Percentiles rank a stretch among this genome's conserved stretches.
Evolutionary conservation across 2,329 filamentous ascomycete genomes (phyloP).

Genomic region (Capronia epimyces): DNA sequence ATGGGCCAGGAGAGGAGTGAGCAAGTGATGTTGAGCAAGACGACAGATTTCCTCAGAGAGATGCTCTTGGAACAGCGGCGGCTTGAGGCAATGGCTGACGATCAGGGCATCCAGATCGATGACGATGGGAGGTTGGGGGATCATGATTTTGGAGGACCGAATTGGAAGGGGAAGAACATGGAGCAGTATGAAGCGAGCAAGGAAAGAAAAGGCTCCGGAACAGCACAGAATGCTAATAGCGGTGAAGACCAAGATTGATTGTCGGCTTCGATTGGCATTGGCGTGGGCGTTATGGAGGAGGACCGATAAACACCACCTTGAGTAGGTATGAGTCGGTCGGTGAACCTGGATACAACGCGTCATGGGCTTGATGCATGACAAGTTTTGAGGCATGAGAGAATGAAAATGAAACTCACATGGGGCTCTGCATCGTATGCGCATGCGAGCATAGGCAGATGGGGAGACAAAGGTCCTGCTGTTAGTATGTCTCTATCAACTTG

Average conservation of each 20-base stretch:
- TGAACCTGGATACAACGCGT: too few relatives aligned
- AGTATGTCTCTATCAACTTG: neutral
- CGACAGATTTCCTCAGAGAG: constrained; percentile 60
- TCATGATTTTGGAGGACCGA: constrained; percentile 24
- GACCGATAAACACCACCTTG: too few relatives aligned
- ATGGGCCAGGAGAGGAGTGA: constrained; percentile 80
- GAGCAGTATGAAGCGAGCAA: constrained; percentile 26
- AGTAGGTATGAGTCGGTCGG: too few relatives aligned
- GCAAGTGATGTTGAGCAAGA: constrained; percentile 70
- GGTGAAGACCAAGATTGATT: constrained; percentile 14
- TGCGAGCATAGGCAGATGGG: neutral
- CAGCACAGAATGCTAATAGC: constrained; percentile 2
- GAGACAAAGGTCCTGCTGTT: neutral
- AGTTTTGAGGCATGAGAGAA: neutral
- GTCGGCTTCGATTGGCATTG: neutral
- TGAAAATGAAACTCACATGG: neutral
- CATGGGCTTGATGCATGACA: too few relatives aligned
- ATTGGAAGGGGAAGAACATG: constrained; percentile 23
- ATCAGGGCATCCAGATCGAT: constrained; percentile 21
- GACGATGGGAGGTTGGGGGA: constrained; percentile 17
- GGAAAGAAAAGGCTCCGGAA: constrained; percentile 14
- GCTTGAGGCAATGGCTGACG: constrained; percentile 43
- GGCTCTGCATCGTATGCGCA: neutral
- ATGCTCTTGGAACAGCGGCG: constrained; percentile 56
- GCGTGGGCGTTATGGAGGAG: too few relatives aligned